Conservation (phyloP, 768 basidiomycete species). For the Tephrocybe rancida region DNA sequence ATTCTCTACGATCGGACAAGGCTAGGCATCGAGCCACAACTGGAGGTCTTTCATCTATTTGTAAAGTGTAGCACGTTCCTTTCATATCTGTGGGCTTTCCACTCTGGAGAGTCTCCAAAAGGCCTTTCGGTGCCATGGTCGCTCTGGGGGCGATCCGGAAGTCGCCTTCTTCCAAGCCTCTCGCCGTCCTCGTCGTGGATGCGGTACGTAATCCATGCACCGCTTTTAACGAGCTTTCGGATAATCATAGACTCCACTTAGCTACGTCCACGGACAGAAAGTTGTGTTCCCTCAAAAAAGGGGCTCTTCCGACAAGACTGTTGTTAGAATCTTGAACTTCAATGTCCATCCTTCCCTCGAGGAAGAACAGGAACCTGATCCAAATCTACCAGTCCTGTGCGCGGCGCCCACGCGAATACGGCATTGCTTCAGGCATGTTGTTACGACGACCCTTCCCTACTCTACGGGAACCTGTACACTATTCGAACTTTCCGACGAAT, state of each 20-base stretch:
- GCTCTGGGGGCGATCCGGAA: not conserved
- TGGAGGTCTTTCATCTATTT: slow-evolving; percentile 10
- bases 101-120: not conserved
- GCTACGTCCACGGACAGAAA: slow-evolving; percentile 22
- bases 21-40: not conserved
- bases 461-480: not conserved
- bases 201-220: not conserved
- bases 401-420: slow-evolving; percentile 6
- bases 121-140: not conserved
- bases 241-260: not conserved
- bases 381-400: not conserved
- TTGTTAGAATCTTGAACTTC: slow-evolving; percentile 19
- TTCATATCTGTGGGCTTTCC: slow-evolving; percentile 10
- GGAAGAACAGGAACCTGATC: not conserved
- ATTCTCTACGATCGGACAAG: slow-evolving; percentile 4
- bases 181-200: slow-evolving; percentile 29
- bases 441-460: slow-evolving; percentile 18
- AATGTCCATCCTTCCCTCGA: slow-evolving; percentile 5
- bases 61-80: slow-evolving; percentile 12
- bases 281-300: slow-evolving; percentile 13
- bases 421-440: slow-evolving; percentile 11
- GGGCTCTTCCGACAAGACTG: not conserved
- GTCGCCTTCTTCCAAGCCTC: not conserved
- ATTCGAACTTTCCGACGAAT: slow-evolving; percentile 5
- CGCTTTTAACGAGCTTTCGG: not conserved